Evolutionary conservation across 352 stramenopile genomes (phyloP).

Genomic region (Poterioochromonas sp.): DNA sequence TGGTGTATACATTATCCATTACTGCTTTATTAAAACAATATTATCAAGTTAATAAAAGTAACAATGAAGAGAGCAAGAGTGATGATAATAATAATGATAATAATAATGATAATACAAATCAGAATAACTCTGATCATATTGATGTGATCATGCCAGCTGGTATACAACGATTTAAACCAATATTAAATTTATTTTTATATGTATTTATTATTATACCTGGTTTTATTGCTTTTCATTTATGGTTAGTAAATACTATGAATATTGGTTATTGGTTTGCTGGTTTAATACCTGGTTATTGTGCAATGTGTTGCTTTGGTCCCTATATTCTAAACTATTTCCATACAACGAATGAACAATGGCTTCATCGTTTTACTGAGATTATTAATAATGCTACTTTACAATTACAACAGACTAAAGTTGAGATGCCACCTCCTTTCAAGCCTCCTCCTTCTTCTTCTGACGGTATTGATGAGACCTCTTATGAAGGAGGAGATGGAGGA

Average conservation of each 20-base stretch:
- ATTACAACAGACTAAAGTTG: not conserved
- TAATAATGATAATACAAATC: not conserved
- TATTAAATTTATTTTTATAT: not conserved
- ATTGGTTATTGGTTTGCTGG: not conserved
- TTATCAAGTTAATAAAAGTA: too few species aligned
- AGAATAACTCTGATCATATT: too few species aligned
- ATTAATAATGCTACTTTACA: not conserved
- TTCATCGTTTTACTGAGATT: not conserved
- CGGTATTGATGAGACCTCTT: not conserved
- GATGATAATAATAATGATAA: not conserved
- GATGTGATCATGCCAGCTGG: not conserved
- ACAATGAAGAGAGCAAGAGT: not conserved
- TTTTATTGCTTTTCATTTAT: not conserved
- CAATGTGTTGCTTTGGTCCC: too few species aligned
- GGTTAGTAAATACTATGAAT: not conserved
- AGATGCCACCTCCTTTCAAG: not conserved
- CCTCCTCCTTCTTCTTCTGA: not conserved
- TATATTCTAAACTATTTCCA: too few species aligned
- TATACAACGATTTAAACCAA: not conserved
- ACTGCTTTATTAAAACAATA: too few species aligned
- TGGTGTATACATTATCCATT: too few species aligned
- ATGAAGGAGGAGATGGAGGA: not conserved
- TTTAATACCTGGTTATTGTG: not conserved
- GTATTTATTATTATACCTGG: not conserved
- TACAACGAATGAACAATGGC: too few species aligned